A percentile compares a stretch with the other conserved stretches of the same genome.
phyloP scores from a whole-genome alignment of 495 filamentous ascomycete genomes.

The Melanomma pulvis-pyrius region DNA sequence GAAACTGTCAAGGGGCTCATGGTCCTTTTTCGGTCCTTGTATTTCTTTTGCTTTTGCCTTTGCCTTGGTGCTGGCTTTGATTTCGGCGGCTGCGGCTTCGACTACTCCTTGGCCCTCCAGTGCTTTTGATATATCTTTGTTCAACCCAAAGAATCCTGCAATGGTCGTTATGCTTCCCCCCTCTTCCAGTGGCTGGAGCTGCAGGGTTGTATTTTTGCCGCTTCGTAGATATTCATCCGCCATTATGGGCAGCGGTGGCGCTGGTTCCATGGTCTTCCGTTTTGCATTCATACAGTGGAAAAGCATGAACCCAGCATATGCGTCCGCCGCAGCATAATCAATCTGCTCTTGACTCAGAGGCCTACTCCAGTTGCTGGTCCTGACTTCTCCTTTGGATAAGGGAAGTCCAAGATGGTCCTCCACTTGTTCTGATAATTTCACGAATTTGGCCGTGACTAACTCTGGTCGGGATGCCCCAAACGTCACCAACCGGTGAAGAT shows the following conservation, averaged over 20 bases:
- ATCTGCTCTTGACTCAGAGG: conserved; percentile 67
- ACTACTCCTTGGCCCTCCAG: background rate
- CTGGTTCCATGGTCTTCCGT: conserved; percentile 63
- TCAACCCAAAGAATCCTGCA: conserved; percentile 1
- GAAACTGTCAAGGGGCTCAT: conserved; percentile 3
- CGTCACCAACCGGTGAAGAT: conserved; percentile 75
- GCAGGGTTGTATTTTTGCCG: background rate
- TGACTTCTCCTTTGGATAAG: conserved; percentile 67
- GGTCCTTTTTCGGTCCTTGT: conserved; percentile 1
- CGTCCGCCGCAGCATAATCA: conserved; percentile 79
- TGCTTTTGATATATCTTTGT: background rate
- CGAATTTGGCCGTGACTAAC: conserved; percentile 65
- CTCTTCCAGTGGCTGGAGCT: background rate
- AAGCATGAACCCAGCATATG: conserved; percentile 77
- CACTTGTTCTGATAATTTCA: conserved; percentile 68
- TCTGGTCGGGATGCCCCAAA: conserved; percentile 54
- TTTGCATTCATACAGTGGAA: conserved; percentile 70
- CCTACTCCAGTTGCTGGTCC: conserved; percentile 71
- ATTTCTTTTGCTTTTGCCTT: background rate
- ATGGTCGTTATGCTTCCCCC: background rate
- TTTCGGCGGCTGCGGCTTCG: background rate
- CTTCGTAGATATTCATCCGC: conserved; percentile 61
- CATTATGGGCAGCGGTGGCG: conserved; percentile 67
- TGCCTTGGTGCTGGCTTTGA: background rate
- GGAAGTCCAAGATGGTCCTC: conserved; percentile 75